Base-by-base conservation (phyloP, 345 rosid genomes). In the Nasturtium officinale region DNA sequence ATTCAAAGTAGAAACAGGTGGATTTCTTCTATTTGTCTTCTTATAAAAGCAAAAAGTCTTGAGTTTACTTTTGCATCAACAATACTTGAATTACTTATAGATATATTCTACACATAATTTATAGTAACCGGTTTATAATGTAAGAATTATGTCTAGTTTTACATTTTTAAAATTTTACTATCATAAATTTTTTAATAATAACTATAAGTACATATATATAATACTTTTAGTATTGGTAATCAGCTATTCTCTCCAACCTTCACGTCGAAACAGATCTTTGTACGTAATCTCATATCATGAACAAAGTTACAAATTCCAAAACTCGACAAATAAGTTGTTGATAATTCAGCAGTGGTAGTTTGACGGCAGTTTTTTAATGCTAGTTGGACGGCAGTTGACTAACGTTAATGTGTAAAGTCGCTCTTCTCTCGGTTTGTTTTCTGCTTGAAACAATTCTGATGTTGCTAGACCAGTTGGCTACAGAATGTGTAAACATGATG, bases 1-100 rank as follows among this genome's bases (percentile, higher is more conserved):
- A 70, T 76, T 70, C 76, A 62, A 55, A 33, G 66, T 59, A 42
- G 62, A 56, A 48, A 77, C 57, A 17, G 42, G 76, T 77, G 56
- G 63, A 62, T 25, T 51, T 56, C 54, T 28, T 55, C 17, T 64
- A 77, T 21, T 62, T 45, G 30, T 69, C 28, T 43, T 47, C 64
- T 58, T 25, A 21, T 40, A 3, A 38, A 40, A 38, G 53, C 61
- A 61, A 72, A 73, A 65, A 65, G 72, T 26, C 25, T 45, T 65
- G 38, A 33, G 15, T 47, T 46, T 53, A 20, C 12, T 7, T 53
- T 29, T n/a, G 15, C 7, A 46, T n/a, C 1, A 20, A 28, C 9
- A 38, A 26, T 53, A 52, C 50, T 67, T 37, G 15, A n/a, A 51
- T 38, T n/a, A 45, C 48, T 45, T 45, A n/a, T 17, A 47, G 20